phyloP scores from a whole-genome alignment of 805 yeast genomes.

The Yamadazyma nakazawae region DNA sequence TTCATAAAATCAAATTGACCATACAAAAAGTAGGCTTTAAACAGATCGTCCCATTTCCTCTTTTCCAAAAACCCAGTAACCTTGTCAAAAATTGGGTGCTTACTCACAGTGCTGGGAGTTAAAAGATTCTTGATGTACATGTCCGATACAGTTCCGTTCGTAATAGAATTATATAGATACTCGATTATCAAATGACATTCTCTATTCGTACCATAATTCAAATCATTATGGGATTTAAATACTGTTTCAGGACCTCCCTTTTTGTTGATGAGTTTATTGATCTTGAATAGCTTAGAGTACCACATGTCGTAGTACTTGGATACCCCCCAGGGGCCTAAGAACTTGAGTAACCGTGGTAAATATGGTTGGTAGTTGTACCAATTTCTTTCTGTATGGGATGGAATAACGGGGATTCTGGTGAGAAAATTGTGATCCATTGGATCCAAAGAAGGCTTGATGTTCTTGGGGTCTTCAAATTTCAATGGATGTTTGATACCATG shows the following conservation, averaged over 20 bases:
- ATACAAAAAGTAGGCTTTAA: conserved; percentile 49
- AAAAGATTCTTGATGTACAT: conserved; percentile 46
- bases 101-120: conserved; percentile 59
- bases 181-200: conserved; percentile 37
- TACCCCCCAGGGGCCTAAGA: conserved; percentile 41
- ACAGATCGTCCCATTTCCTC: conserved; percentile 10
- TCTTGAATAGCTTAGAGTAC: conserved; percentile 38
- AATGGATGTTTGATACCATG: conserved; percentile 51
- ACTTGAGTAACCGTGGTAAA: conserved; percentile 47
- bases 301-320: conserved; percentile 36
- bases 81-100: conserved; percentile 64
- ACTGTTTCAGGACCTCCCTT: conserved; percentile 27
- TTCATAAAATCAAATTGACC: conserved; percentile 80
- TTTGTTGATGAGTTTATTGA: conserved; percentile 32
- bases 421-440: conserved; percentile 46
- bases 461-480: conserved; percentile 4
- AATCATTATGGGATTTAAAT: conserved; percentile 26
- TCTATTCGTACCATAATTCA: conserved; percentile 35
- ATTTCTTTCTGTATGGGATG: conserved; percentile 23
- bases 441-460: conserved; percentile 35
- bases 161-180: conserved; percentile 40
- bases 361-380: conserved; percentile 44
- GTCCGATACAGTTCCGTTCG: conserved; percentile 38
- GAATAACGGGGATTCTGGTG: conserved; percentile 44
- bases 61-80: conserved; percentile 30